Conservation (phyloP, 2,329 filamentous ascomycete genomes). For the Trichoderma sp. region DNA sequence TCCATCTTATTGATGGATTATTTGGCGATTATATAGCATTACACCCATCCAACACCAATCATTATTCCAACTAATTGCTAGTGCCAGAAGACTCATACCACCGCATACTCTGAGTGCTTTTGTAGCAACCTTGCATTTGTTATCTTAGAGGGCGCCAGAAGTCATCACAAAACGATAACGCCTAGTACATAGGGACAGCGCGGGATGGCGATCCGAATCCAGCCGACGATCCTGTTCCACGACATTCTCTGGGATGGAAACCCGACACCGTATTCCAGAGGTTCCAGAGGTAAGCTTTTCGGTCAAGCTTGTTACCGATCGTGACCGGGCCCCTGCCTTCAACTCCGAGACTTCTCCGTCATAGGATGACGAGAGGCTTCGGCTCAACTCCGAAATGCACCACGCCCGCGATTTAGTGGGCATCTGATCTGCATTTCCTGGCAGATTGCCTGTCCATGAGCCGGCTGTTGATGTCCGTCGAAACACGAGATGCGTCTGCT, state of each 20-base stretch:
- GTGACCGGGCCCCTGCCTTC: neutral
- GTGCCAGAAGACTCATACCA: neutral
- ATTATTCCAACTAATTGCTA: neutral
- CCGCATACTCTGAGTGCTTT: neutral
- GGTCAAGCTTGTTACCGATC: neutral
- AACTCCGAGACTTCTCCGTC: constrained; percentile 13
- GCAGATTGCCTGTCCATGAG: neutral
- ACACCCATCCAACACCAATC: neutral
- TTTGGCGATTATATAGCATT: neutral
- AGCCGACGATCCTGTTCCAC: neutral
- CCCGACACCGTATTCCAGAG: neutral
- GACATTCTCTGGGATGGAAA: neutral
- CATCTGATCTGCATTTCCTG: neutral
- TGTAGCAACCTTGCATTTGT: neutral
- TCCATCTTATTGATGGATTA: neutral
- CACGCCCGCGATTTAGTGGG: neutral
- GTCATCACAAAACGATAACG: neutral
- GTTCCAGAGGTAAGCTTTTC: neutral
- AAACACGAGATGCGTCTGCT: neutral
- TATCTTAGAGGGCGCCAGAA: neutral
- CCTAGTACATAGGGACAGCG: neutral
- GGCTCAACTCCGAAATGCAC: neutral
- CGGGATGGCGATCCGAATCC: neutral
- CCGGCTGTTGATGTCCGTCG: neutral
- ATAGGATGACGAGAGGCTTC: neutral